phyloP scores from a whole-genome alignment of 139 green algal genomes.

The Volvox africanus region DNA sequence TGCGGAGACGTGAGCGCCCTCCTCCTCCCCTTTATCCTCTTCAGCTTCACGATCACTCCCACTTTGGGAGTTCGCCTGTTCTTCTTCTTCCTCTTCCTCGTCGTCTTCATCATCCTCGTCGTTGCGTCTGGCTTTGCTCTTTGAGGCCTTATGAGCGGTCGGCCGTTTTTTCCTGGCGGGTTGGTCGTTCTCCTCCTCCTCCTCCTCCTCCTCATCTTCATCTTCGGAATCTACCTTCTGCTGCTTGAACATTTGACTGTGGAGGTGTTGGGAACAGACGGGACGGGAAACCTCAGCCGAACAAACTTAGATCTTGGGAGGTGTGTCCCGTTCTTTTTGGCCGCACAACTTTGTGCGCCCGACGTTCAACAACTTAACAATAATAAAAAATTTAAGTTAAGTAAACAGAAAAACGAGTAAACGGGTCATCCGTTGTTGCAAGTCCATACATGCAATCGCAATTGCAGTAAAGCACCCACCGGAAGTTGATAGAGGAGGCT shows the following conservation, averaged over 20 bases:
- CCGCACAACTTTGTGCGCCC: too few species aligned
- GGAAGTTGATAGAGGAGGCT: conserved; percentile 20
- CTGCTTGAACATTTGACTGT: conserved; percentile 26
- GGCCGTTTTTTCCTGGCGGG: background rate
- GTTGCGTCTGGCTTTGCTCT: background rate
- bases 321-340: too few species aligned
- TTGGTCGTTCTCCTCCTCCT: background rate
- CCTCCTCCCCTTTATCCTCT: background rate
- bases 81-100: background rate
- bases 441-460: too few species aligned
- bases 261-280: background rate
- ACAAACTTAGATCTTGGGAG: too few species aligned
- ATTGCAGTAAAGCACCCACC: background rate
- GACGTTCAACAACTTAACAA: too few species aligned
- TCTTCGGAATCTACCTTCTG: conserved; percentile 13
- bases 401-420: too few species aligned
- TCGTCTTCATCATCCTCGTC: background rate
- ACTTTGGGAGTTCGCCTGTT: background rate
- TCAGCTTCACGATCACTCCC: background rate
- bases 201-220: conserved; percentile 11
- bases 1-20: too few species aligned
- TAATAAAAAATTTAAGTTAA: too few species aligned
- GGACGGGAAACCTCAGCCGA: too few species aligned
- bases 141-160: background rate
- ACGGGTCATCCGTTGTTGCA: too few species aligned